These are phyloP conservation scores for Akanthomyces dipterigenus DNA, from an alignment of 2,329 filamentous ascomycete species.

Conservation along the genomic window DNA sequence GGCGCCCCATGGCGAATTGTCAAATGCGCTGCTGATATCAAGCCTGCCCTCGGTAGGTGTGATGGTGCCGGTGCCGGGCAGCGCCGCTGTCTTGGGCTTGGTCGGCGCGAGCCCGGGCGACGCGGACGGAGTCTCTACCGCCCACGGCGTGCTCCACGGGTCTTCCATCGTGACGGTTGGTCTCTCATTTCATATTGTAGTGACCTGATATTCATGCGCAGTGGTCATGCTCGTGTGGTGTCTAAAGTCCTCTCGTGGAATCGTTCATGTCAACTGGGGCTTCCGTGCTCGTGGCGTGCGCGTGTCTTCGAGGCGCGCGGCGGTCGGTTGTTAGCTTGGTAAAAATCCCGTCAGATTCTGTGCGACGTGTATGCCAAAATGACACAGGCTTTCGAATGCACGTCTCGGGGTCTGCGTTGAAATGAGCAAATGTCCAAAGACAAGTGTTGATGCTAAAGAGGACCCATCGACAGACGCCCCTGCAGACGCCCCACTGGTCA, in stretches of 20 bases:
- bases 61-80: background rate
- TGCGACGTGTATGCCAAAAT: too few relatives aligned
- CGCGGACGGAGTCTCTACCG: slow-evolving; percentile 26
- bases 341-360: background rate
- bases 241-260: background rate
- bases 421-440: background rate
- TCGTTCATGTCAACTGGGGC: background rate
- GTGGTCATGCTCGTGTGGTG: background rate
- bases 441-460: background rate
- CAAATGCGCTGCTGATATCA: background rate
- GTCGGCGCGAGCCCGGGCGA: slow-evolving; percentile 20
- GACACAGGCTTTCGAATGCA: too few relatives aligned
- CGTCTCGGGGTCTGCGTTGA: background rate
- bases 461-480: background rate
- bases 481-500: background rate
- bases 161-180: slow-evolving; percentile 45
- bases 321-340: background rate
- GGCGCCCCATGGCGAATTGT: background rate
- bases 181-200: background rate
- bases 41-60: background rate
- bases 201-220: background rate
- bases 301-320: too few relatives aligned
- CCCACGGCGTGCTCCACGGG: slow-evolving; percentile 58
- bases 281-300: too few relatives aligned
- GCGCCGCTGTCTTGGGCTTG: background rate